Conservation (phyloP, 1,284 basidiomycete genomes). For the Athelia sp. region DNA sequence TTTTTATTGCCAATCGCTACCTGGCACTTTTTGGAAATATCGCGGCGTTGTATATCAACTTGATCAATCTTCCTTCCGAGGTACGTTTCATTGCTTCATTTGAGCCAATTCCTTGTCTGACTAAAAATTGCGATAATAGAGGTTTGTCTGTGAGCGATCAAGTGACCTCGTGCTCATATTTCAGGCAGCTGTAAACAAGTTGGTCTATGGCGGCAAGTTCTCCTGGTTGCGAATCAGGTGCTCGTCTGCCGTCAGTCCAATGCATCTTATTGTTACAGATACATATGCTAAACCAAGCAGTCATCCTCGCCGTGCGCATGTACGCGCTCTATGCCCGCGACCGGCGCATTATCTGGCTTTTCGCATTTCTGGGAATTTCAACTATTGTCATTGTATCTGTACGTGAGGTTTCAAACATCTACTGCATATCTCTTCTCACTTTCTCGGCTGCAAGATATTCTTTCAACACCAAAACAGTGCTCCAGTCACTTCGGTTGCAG, state of each 20-base stretch:
- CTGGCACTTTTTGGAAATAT: conserved; percentile 3
- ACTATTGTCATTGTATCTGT: not conserved
- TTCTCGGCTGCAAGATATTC: no score
- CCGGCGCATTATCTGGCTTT: conserved; percentile 19
- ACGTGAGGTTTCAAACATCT: no score
- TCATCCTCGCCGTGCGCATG: conserved; percentile 33
- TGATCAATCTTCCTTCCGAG: not conserved
- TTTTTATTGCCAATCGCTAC: conserved; percentile 3
- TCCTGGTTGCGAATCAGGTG: conserved; percentile 34
- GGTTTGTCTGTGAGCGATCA: not conserved
- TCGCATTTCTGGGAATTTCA: conserved; percentile 14
- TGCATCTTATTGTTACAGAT: not conserved
- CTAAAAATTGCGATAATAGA: not conserved
- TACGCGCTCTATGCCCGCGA: conserved; percentile 36
- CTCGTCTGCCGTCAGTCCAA: conserved; percentile 31
- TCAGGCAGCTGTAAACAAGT: conserved; percentile 23
- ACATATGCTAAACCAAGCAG: conserved; percentile 12
- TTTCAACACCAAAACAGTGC: not conserved
- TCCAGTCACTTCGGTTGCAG: conserved; percentile 26
- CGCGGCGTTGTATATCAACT: not conserved
- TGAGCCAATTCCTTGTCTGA: not conserved
- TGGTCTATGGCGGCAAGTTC: conserved; percentile 28
- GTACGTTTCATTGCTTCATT: not conserved
- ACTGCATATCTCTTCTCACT: no score
- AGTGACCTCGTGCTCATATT: conserved; percentile 5